Percentiles rank a stretch among this genome's conserved stretches.
phyloP scores from a whole-genome alignment of 805 yeast species.

The Spathaspora hagerdaliae region DNA sequence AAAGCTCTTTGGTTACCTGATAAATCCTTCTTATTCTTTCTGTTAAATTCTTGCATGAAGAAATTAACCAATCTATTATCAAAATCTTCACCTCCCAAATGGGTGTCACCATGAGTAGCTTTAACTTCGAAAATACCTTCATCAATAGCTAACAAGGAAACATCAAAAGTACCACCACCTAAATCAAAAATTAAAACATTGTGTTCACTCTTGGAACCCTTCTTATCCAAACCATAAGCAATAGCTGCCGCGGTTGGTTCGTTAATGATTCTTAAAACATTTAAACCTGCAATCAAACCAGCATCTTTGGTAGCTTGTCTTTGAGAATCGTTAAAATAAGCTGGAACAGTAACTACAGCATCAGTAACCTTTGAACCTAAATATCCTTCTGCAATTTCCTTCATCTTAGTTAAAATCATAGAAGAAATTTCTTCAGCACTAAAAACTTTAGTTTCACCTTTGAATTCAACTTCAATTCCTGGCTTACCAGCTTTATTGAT shows the following conservation, averaged over 20 bases:
- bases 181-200: conserved; percentile 90
- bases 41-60: conserved; percentile 88
- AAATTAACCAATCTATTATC: conserved; percentile 86
- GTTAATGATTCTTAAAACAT: conserved; percentile 40
- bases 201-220: conserved; percentile 55
- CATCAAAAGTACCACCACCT: conserved; percentile 98
- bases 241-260: conserved; percentile 46
- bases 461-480: conserved; percentile 77
- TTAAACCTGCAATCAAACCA: conserved; percentile 44
- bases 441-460: conserved; percentile 82
- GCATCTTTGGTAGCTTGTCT: conserved; percentile 45
- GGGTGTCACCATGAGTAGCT: conserved; percentile 96
- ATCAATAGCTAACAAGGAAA: conserved; percentile 80
- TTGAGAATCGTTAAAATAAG: conserved; percentile 41
- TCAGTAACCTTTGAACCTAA: conserved; percentile 74
- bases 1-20: conserved; percentile 78
- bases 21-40: conserved; percentile 86
- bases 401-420: conserved; percentile 90
- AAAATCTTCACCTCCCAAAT: conserved; percentile 96
- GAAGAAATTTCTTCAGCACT: conserved; percentile 95
- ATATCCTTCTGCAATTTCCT: conserved; percentile 88
- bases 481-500: conserved; percentile 82
- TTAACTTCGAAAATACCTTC: conserved; percentile 90
- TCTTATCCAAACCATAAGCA: conserved; percentile 48
- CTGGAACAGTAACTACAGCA: conserved; percentile 43